phyloP scores from a whole-genome alignment of 306 rosid species.

The Quercus wislizeni region DNA sequence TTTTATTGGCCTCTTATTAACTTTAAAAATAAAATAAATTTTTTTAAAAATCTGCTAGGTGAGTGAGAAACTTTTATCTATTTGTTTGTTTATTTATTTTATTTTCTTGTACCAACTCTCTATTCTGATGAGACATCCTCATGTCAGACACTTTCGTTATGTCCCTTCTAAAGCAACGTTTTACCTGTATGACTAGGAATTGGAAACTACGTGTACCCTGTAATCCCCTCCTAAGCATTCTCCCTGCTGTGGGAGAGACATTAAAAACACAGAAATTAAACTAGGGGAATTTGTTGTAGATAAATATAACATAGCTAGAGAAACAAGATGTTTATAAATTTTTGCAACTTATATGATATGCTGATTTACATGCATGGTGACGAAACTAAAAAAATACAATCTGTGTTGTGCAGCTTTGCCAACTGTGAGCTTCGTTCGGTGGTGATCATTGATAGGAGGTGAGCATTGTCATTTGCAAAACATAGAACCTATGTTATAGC shows the following conservation, averaged over 20 bases:
- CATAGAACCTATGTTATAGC: neutral
- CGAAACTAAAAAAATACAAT: conserved; percentile 11
- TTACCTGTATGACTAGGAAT: neutral
- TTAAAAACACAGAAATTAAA: no score
- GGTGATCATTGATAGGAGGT: conserved; percentile 75
- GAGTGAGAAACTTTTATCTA: neutral
- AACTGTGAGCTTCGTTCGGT: conserved; percentile 91
- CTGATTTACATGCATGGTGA: neutral
- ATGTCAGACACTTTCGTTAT: neutral
- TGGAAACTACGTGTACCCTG: neutral
- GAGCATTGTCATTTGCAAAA: conserved; percentile 27
- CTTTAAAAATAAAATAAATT: no score
- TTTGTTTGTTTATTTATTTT: neutral
- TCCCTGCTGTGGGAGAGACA: no score
- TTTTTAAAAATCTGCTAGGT: neutral
- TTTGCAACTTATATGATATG: neutral
- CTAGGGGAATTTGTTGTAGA: neutral
- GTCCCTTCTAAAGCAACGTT: no score
- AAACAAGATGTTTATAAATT: neutral
- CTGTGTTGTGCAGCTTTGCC: conserved; percentile 57
- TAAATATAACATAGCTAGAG: neutral
- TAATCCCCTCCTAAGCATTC: neutral
- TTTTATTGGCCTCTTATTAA: neutral
- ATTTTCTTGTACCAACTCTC: neutral
- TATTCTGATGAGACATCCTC: neutral